Evolutionary conservation across 2,329 filamentous ascomycete genomes (phyloP), one percentile per base, ranked within the genome.

Genomic region (Colletotrichum caudatum): DNA sequence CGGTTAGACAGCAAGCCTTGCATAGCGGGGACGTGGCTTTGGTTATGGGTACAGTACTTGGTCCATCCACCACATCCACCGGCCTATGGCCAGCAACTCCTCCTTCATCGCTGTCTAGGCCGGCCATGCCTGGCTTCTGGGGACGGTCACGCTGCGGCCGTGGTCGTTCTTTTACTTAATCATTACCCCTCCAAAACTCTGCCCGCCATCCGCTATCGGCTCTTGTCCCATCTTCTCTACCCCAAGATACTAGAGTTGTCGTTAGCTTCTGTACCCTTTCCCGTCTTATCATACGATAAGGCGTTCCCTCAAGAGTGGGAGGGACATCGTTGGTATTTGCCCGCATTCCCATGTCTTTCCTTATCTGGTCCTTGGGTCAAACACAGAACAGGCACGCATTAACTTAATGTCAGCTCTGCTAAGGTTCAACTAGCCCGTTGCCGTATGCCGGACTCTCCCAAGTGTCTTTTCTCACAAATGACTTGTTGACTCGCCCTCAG

Each of bases 191-290:
- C 64, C 71, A 66, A 65, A 62, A 54, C 59, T 59, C 39, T 72
- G 54, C 23, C 59, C 39, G 50, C 66, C 50, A 71, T 71, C 67
- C 70, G 70, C 53, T 72, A 71, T 71, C 70, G 70, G 70, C 51
- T 57, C 35, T 7, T 59, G 39, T 64, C 60, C 79, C 80, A 81
- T 82, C 60, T 46, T 8, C 37, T 41, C 39, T 37, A 37, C 62
- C 61, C 61, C 66, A 51, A 46, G 61, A 54, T 58, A 46, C 59
- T 66, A 33, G 39, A 54, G 44, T 39, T 37, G 51, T 63, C 46
- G 41, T 41, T 44, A 61, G 51, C n/a, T 33, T 35, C 54, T 20
- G 33, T 57, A 51, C 20, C 16, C 12, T 29, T 48, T 18, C 63
- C 44, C 23, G 33, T 14, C 54, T 69, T 69, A 69, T 60, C 60